Evolutionary conservation across 257 asterid species (phyloP).

Genomic region (Sherardia arvensis): DNA sequence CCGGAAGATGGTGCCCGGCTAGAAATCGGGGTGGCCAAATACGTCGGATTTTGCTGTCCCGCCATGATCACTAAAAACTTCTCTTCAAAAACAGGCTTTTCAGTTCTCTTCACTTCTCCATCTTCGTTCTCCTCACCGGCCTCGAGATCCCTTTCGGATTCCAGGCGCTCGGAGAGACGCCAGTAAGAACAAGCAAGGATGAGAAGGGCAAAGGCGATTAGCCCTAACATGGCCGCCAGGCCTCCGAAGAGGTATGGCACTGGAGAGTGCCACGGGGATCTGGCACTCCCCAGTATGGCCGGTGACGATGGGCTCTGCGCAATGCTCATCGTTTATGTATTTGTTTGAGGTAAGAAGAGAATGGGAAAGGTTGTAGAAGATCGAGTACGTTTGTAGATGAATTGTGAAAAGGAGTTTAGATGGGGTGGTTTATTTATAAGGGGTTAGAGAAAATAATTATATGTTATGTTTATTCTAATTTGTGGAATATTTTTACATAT

Average conservation of each 20-base stretch:
- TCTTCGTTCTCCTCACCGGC: constrained; percentile 27
- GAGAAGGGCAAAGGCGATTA: constrained; percentile 79
- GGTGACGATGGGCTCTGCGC: constrained; percentile 21
- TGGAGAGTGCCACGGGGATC: constrained; percentile 92
- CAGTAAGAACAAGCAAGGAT: constrained; percentile 79
- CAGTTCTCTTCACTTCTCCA: constrained; percentile 9
- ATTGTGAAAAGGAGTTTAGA: too few relatives aligned
- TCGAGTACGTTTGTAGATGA: too few relatives aligned
- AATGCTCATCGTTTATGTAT: constrained; percentile 25
- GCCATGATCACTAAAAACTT: constrained; percentile 84
- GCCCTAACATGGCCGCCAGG: constrained; percentile 82
- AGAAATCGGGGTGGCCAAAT: constrained; percentile 76
- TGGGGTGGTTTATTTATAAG: too few relatives aligned
- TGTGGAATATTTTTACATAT: too few relatives aligned
- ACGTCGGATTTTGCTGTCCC: constrained; percentile 78
- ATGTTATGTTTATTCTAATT: too few relatives aligned
- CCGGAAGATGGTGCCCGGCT: constrained; percentile 70
- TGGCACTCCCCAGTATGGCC: too few relatives aligned
- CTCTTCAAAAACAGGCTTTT: constrained; percentile 49
- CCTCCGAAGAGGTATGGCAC: constrained; percentile 93
- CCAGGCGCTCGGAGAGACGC: constrained; percentile 52
- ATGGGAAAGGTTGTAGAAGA: too few relatives aligned
- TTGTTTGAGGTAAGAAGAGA: too few relatives aligned
- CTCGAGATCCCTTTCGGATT: constrained; percentile 44
- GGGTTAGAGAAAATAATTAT: too few relatives aligned